Base-by-base conservation (phyloP, 805 yeast species). In the Barnettozyma sucrosica region DNA sequence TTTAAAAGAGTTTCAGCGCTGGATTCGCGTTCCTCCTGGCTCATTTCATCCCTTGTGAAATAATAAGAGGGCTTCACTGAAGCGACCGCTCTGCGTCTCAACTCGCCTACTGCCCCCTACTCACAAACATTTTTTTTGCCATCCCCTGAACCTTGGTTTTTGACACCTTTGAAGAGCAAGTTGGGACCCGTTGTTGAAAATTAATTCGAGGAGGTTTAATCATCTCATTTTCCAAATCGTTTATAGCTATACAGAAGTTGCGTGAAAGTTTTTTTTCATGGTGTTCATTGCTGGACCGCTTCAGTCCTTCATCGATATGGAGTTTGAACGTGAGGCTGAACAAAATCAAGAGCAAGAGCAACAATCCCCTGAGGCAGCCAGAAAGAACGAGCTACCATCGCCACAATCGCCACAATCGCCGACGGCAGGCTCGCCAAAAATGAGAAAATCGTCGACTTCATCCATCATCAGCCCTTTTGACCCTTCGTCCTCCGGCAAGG, bases 401-500 rank as follows among this genome's bases (percentile, higher is more conserved):
- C 32, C 32, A 11, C 32, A 10, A 26, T 26, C 30, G 8, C 30
- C 30, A 26, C 30, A 28, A 7, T 28, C 32, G 14, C 32, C 32
- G n/a, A 28, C 21, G 14, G 9, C 46, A 5, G n/a, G 14, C 19
- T 21, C 41, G 3, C 3, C 28, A 21, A 14, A 24, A 19, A 21
- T 8, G 8, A 26, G 37, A n/a, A 47, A 38, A 20, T 39, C 46
- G 8, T 43, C 50, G 6, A 47, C 44, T 1, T 47, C 50, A 6
- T 20, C 46, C n/a, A 43, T 47, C 33, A 47, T 47, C 14, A 43
- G 34, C 14, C 36, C 48, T 1, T 41, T 25, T n/a, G 36, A 43
- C 9, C 36, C 41, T 7, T 36, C 40, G 5, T 34, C 48, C 13
- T 42, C 48, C 11, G 41, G 21, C 6, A 25, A 34, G 37, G 14